phyloP scores from a whole-genome alignment of 1,139 yeast species.

The Suhomyces choctaworum region DNA sequence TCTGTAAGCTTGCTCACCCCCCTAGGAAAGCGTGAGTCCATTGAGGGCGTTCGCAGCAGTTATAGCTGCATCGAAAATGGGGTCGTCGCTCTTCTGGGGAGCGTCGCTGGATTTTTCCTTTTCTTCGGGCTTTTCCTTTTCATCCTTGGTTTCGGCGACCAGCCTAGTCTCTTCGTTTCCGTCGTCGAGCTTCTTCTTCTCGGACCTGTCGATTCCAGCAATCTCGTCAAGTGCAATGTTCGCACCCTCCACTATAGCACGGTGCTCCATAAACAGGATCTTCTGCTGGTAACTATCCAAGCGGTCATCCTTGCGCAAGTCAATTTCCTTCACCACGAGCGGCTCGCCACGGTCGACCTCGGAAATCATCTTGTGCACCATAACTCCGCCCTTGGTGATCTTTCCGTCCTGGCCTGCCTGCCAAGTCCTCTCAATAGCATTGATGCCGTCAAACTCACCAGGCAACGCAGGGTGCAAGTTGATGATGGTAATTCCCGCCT shows the following conservation, averaged over 20 bases:
- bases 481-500: conserved; percentile 70
- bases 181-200: not conserved
- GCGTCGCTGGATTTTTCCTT: not conserved
- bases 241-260: conserved; percentile 91
- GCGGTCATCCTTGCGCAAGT: conserved; percentile 67
- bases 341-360: conserved; percentile 96
- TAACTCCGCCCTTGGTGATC: conserved; percentile 82
- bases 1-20: too few species aligned
- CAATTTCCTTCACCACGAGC: conserved; percentile 74
- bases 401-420: conserved; percentile 85
- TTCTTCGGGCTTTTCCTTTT: not conserved
- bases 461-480: conserved; percentile 97
- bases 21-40: not conserved
- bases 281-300: conserved; percentile 77
- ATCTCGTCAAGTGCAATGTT: conserved; percentile 53
- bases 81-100: not conserved
- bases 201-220: too few species aligned
- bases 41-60: not conserved
- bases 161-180: not conserved
- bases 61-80: not conserved
- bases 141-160: not conserved
- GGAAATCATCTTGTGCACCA: conserved; percentile 93
- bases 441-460: conserved; percentile 95
- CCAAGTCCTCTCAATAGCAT: conserved; percentile 96
- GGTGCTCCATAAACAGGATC: conserved; percentile 84